Percentiles rank a stretch among this genome's conserved stretches.
Evolutionary conservation across 2,329 filamentous ascomycete species (phyloP).

Genomic region (Albophoma yamanashiensis): DNA sequence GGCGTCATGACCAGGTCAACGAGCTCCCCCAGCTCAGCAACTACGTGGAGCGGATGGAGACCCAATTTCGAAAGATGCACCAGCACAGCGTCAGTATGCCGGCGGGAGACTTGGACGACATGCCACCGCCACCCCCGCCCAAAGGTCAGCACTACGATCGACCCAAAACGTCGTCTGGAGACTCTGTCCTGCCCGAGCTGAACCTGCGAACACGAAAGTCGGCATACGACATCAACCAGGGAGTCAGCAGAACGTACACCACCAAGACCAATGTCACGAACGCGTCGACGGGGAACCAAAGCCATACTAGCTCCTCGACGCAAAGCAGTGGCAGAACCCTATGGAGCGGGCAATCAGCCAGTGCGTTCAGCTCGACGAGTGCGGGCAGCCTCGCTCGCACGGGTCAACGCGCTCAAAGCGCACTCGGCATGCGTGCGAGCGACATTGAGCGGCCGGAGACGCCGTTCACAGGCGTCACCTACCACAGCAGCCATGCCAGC

Average conservation of each 20-base stretch:
- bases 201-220: conserved; percentile 58
- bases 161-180: conserved; percentile 48
- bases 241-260: conserved; percentile 70
- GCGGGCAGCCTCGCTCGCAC: conserved; percentile 85
- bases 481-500: conserved; percentile 79
- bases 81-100: conserved; percentile 40
- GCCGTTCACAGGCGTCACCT: conserved; percentile 70
- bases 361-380: conserved; percentile 87
- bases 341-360: conserved; percentile 88
- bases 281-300: conserved; percentile 62
- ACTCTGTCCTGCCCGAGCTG: conserved; percentile 25
- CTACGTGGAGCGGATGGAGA: conserved; percentile 90
- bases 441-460: conserved; percentile 47
- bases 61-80: conserved; percentile 62
- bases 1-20: conserved; percentile 34
- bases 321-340: conserved; percentile 73
- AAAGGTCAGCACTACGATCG: conserved; percentile 41
- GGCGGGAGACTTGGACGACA: conserved; percentile 27
- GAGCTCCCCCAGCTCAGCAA: conserved; percentile 65
- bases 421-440: conserved; percentile 48
- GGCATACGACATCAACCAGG: conserved; percentile 64
- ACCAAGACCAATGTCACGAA: conserved; percentile 80
- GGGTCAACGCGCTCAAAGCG: conserved; percentile 54
- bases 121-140: conserved; percentile 53
- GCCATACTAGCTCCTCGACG: conserved; percentile 62